Evolutionary conservation across 257 asterid species (phyloP), one percentile per base, ranked within the genome.

Genomic region (Petunia secreta): DNA sequence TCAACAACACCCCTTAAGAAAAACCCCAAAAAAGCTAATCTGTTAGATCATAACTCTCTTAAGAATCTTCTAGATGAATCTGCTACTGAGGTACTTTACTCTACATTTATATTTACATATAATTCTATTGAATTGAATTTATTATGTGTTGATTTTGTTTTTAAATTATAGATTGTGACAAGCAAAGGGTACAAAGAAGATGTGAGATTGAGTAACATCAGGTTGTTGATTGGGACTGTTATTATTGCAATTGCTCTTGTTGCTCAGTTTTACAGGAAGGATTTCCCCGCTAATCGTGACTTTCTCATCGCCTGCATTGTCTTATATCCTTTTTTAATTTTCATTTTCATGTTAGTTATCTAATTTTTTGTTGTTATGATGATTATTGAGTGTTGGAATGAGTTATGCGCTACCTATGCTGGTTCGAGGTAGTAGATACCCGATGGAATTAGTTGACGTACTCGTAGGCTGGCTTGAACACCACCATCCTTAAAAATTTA

Each of bases 241-340:
- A 90, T 92, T 80, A 91, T 96, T 63, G 77, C 84, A 11, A 87
- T 94, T 69, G 99, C 98, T 2, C 90, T 96, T 55, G 89, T 96
- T 69, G 98, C 99, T 5, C 97, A 96, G 93, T 94, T 96, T 82
- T 96, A 96, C 90, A 88, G 91, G 81, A 94, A 94, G 92, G 93
- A 96, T 81, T 92, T 94, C 78, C 98, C 97, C 0, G 98, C 92
- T 39, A 94, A 96, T 77, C 87, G 87, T 69, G 86, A 92, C 88
- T 96, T 91, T 84, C 94, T 96, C 77, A 86, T 96, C 46, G 92
- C 91, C 57, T 94, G 98, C 97, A 94, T 91, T 79, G 88, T 75
- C 8, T 91, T 90, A 96, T 96, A 96, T 96, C 99, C 99, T 94
- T 94, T 85, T 53, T 82, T 69, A 7, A 39, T 79, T 68, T 78